Percentiles rank a stretch among this genome's conserved stretches.
Evolutionary conservation across 768 basidiomycete genomes (phyloP).

Genomic region (Leccinum rimulosum): DNA sequence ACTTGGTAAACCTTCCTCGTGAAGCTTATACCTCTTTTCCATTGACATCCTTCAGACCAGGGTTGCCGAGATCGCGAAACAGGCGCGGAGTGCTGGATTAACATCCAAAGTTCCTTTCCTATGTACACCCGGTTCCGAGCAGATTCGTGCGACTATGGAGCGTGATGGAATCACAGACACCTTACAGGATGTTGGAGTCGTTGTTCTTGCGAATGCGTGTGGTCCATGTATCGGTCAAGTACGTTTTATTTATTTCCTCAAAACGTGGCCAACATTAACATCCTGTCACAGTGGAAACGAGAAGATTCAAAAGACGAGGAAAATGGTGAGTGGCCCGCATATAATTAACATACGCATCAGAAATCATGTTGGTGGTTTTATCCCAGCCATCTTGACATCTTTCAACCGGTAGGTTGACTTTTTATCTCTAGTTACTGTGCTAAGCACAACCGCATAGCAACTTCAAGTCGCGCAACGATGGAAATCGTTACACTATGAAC

Average conservation of each 20-base stretch:
- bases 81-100: conserved; percentile 83
- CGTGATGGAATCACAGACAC: conserved; percentile 82
- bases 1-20: conserved; percentile 57
- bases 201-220: conserved; percentile 95
- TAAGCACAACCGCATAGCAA: conserved; percentile 40
- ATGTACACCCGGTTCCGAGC: conserved; percentile 90
- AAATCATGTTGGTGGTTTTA: conserved; percentile 4
- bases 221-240: conserved; percentile 98
- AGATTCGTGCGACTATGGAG: conserved; percentile 97
- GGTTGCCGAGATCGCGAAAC: conserved; percentile 86
- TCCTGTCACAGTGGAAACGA: conserved; percentile 76
- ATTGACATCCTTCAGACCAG: conserved; percentile 57
- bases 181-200: conserved; percentile 87
- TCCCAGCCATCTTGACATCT: conserved; percentile 86
- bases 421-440: not conserved
- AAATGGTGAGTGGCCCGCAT: conserved; percentile 58
- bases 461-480: conserved; percentile 96
- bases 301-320: conserved; percentile 84
- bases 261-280: conserved; percentile 5
- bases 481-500: conserved; percentile 92
- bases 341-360: not conserved
- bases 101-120: conserved; percentile 82
- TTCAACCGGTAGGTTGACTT: conserved; percentile 76
- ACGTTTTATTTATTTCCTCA: conserved; percentile 13
- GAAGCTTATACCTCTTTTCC: not conserved